Evolutionary conservation across 2,329 filamentous ascomycete genomes (phyloP), one percentile per base, ranked within the genome.

Genomic region (Blastomyces parvus): DNA sequence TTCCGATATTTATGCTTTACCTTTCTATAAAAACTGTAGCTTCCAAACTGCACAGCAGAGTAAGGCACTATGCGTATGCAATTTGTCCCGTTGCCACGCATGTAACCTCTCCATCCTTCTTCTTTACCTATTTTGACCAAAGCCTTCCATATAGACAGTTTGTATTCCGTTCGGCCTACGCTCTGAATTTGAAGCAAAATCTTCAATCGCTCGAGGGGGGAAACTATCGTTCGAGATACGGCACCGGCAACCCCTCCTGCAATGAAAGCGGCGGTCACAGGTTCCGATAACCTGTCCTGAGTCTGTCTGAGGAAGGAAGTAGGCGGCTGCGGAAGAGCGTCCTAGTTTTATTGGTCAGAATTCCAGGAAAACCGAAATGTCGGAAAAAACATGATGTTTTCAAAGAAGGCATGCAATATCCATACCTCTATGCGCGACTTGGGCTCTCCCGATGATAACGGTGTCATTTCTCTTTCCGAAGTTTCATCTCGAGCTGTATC

Each of bases 11-110:
- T 87, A 30, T 6, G 53, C 53, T 74, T 74, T 79, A 95, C 92
- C 79, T 86, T 84, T 78, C 96, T 97, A 79, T 99, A 99, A 69
- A 97, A 86, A 74, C 96, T 97, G 80, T 97, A 99, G 73, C 91
- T 95, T 69, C 93, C 93, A 76, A 99, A 99, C 73, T 99, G 94
- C 50, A 97, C 94, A 13, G 94, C 94, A 59, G 93, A 97, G 76
- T 99, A 99, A 4, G 94, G 94, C 61, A 99, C 91, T 69, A 99
- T 99, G 66, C 94, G 90, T 71, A 99, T 90, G 81, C 94, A 99
- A 77, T 99, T 99, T 65, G 92, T 97, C 67, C 94, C 94, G 74
- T 99, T 99, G 61, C 94, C 94, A 68, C 91, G 86, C 92, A 99
- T 96, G 77, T 97, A 96, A 0, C 94, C 94, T 75, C 86, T 87